phyloP scores from a whole-genome alignment of 768 basidiomycete species.

The Astraeus odoratus region DNA sequence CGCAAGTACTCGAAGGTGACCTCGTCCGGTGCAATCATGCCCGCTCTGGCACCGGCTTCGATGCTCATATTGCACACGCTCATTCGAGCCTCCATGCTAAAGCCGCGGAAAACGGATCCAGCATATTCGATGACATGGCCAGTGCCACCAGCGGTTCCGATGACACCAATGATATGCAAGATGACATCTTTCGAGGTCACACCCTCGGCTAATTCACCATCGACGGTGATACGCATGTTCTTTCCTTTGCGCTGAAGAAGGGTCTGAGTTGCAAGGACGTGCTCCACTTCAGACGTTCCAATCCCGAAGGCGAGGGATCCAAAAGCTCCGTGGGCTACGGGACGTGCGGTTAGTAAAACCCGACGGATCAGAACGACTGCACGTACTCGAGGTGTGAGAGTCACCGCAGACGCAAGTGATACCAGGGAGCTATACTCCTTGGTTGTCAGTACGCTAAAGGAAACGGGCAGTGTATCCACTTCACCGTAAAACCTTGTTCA shows the following conservation, averaged over 20 bases:
- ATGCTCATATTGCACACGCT: slow-evolving; percentile 95
- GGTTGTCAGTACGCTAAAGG: slow-evolving; percentile 1
- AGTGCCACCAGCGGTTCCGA: slow-evolving; percentile 91
- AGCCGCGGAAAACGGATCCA: slow-evolving; percentile 77
- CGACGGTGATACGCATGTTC: slow-evolving; percentile 89
- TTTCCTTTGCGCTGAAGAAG: slow-evolving; percentile 81
- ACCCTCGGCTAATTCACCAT: slow-evolving; percentile 74
- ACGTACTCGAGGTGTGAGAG: slow-evolving; percentile 86
- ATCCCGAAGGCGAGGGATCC: slow-evolving; percentile 91
- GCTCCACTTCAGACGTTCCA: slow-evolving; percentile 91
- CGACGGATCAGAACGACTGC: not conserved
- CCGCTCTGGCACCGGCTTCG: slow-evolving; percentile 87
- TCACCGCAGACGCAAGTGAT: slow-evolving; percentile 88
- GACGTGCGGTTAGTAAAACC: slow-evolving; percentile 1
- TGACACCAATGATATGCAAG: slow-evolving; percentile 82
- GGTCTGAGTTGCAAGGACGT: slow-evolving; percentile 89
- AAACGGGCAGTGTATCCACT: slow-evolving; percentile 8
- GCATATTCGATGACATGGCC: slow-evolving; percentile 90
- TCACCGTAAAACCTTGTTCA: slow-evolving; percentile 86
- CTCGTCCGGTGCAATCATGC: slow-evolving; percentile 89
- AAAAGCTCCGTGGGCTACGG: slow-evolving; percentile 81
- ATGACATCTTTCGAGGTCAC: slow-evolving; percentile 89
- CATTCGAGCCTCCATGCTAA: slow-evolving; percentile 90
- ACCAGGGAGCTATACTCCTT: slow-evolving; percentile 49
- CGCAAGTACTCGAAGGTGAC: slow-evolving; percentile 80